Percentiles rank a stretch among this genome's conserved stretches.
phyloP scores from a whole-genome alignment of 2,329 filamentous ascomycete genomes.

The Helminthosporium solani region DNA sequence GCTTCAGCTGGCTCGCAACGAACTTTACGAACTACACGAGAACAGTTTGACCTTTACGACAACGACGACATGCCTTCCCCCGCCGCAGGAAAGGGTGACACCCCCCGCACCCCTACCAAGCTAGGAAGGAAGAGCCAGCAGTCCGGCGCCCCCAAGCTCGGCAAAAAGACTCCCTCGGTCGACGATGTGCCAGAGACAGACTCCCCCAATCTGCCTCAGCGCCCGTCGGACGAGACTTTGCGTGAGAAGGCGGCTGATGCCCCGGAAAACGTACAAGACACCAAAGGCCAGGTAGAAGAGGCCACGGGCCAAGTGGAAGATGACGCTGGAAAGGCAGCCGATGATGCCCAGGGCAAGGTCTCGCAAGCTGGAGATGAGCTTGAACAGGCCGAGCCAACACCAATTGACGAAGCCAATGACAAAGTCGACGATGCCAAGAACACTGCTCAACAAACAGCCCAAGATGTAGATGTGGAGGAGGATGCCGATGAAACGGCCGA shows the following conservation, averaged over 20 bases:
- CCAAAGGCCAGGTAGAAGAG: constrained; percentile 28
- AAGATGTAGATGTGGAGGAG: constrained; percentile 36
- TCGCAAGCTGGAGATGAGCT: constrained; percentile 49
- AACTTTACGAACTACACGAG: constrained; percentile 33
- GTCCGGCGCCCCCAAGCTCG: constrained; percentile 43
- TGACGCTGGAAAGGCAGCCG: constrained; percentile 31
- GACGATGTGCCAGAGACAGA: constrained; percentile 40
- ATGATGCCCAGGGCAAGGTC: constrained; percentile 49
- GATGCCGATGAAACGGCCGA: constrained; percentile 49
- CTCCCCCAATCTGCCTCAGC: constrained; percentile 34
- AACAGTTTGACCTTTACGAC: constrained; percentile 29
- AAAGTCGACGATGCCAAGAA: constrained; percentile 18
- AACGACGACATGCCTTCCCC: constrained; percentile 50
- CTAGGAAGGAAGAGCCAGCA: constrained; percentile 48
- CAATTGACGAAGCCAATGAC: constrained; percentile 45
- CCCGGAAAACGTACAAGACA: constrained; percentile 32
- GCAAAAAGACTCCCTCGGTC: constrained; percentile 38
- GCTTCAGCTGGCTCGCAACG: constrained; percentile 35
- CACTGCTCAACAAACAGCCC: constrained; percentile 17
- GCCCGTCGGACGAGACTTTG: constrained; percentile 33
- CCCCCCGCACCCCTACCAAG: constrained; percentile 55
- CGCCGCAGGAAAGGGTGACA: constrained; percentile 52
- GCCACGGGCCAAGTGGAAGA: constrained; percentile 26
- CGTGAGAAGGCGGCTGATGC: constrained; percentile 32
- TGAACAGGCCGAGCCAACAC: constrained; percentile 49